These are phyloP conservation scores for Dendrobium chrysotoxum DNA, from an alignment of 106 monocot species.

Conservation along the genomic window DNA sequence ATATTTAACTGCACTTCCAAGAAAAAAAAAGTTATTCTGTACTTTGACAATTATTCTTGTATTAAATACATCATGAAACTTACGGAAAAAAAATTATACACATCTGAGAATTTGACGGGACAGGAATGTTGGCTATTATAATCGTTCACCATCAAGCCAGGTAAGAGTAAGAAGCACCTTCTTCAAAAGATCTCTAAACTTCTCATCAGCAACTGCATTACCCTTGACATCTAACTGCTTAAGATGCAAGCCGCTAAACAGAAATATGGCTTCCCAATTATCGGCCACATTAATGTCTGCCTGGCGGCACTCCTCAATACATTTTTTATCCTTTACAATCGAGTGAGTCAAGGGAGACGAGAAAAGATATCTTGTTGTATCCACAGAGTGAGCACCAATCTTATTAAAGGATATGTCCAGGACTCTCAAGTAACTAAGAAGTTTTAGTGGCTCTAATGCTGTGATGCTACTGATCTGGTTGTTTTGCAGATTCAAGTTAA, in stretches of 20 bases:
- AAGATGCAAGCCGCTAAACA: slow-evolving; percentile 51
- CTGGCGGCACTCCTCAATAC: slow-evolving; percentile 12
- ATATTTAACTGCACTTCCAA: no score
- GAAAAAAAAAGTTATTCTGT: no score
- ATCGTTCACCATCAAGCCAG: slow-evolving; percentile 55
- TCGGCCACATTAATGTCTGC: slow-evolving; percentile 18
- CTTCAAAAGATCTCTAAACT: slow-evolving; percentile 28
- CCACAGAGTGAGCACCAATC: slow-evolving; percentile 66
- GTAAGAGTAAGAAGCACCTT: slow-evolving; percentile 50
- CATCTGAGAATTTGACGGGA: not conserved
- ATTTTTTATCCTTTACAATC: not conserved
- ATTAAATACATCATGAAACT: not conserved
- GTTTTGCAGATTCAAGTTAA: slow-evolving; percentile 59
- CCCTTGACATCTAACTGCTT: slow-evolving; percentile 55
- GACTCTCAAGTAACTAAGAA: slow-evolving; percentile 42
- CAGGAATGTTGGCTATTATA: not conserved
- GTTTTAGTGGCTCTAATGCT: slow-evolving; percentile 68
- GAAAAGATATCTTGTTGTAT: slow-evolving; percentile 65
- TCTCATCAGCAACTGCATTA: slow-evolving; percentile 40
- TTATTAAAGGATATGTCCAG: slow-evolving; percentile 75
- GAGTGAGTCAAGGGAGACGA: slow-evolving; percentile 72
- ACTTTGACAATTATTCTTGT: no score
- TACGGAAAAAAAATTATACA: not conserved
- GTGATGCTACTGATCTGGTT: slow-evolving; percentile 69
- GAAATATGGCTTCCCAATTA: slow-evolving; percentile 67